phyloP scores from a whole-genome alignment of 1,139 yeast species.

The Geotrichum macrosporum region DNA sequence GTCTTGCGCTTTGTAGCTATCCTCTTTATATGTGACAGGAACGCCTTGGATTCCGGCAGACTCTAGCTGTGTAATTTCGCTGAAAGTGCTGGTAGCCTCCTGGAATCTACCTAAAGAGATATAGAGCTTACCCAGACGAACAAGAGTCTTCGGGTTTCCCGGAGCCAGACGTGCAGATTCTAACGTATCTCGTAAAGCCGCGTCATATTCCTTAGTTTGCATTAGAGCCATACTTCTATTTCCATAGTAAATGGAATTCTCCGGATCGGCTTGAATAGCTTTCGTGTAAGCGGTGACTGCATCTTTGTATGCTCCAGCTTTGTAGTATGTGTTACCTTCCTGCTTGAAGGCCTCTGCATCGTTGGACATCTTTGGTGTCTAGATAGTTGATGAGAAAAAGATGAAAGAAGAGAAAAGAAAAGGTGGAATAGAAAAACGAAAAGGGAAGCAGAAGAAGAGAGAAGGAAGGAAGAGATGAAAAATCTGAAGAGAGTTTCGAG shows the following conservation, averaged over 20 bases:
- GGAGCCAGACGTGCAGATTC: slow-evolving; percentile 38
- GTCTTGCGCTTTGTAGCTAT: slow-evolving; percentile 35
- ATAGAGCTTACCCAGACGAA: slow-evolving; percentile 39
- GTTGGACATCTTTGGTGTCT: slow-evolving; percentile 11
- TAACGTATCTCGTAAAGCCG: slow-evolving; percentile 52
- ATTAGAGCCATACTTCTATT: slow-evolving; percentile 77
- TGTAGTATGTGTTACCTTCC: slow-evolving; percentile 41
- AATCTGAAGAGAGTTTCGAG: no score
- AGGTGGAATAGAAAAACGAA: no score
- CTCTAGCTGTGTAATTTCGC: slow-evolving; percentile 20
- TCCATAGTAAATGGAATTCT: slow-evolving; percentile 51
- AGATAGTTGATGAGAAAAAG: not conserved
- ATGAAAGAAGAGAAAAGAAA: no score
- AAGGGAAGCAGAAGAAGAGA: no score
- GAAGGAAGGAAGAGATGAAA: no score
- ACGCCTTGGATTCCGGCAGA: slow-evolving; percentile 22
- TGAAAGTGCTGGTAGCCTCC: slow-evolving; percentile 35
- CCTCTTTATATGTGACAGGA: slow-evolving; percentile 33
- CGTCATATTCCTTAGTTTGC: slow-evolving; percentile 51
- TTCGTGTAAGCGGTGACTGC: slow-evolving; percentile 39
- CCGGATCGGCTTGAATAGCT: slow-evolving; percentile 40
- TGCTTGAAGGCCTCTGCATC: slow-evolving; percentile 35
- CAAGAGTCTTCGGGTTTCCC: slow-evolving; percentile 36
- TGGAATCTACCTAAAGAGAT: slow-evolving; percentile 38
- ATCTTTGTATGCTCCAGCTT: slow-evolving; percentile 36